These are phyloP conservation scores for Cladosporium sp. DNA, from an alignment of 2,329 filamentous ascomycete genomes.

Conservation along the genomic window DNA sequence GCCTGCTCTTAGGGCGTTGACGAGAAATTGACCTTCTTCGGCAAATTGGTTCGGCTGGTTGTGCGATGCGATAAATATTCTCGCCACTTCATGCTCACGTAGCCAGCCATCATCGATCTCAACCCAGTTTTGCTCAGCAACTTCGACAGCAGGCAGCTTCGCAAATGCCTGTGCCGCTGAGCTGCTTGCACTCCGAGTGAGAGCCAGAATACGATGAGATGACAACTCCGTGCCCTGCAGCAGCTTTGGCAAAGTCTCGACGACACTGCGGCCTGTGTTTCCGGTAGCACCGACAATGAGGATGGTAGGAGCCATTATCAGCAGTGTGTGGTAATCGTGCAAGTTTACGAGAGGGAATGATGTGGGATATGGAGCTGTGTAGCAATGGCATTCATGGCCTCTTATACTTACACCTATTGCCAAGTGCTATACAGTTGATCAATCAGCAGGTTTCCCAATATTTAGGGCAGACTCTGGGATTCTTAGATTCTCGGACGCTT, in stretches of 20 bases:
- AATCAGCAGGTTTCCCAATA: neutral
- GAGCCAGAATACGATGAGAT: neutral
- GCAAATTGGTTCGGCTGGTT: constrained; percentile 36
- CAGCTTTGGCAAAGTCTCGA: constrained; percentile 13
- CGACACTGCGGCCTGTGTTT: constrained; percentile 14
- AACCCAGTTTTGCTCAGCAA: constrained; percentile 35
- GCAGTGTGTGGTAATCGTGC: too few species aligned
- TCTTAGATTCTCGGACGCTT: too few species aligned
- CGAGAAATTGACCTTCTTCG: constrained; percentile 38
- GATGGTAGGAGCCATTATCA: constrained; percentile 7
- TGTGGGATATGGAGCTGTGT: neutral
- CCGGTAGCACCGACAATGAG: constrained; percentile 15
- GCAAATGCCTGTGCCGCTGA: constrained; percentile 28
- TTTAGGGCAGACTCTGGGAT: too few species aligned
- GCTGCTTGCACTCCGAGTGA: constrained; percentile 8
- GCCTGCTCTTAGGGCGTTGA: constrained; percentile 33
- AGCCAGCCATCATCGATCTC: constrained; percentile 41
- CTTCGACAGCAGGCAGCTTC: constrained; percentile 32
- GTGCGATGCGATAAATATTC: constrained; percentile 40
- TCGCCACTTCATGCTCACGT: constrained; percentile 31
- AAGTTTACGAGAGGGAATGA: too few species aligned
- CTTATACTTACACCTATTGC: neutral
- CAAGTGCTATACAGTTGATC: neutral
- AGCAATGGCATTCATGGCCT: neutral
- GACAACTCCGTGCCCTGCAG: constrained; percentile 15